A percentile compares a stretch with the other conserved stretches of the same genome.
Evolutionary conservation across 305 asterid genomes (phyloP).

Genomic region (Solanum hybrid): DNA sequence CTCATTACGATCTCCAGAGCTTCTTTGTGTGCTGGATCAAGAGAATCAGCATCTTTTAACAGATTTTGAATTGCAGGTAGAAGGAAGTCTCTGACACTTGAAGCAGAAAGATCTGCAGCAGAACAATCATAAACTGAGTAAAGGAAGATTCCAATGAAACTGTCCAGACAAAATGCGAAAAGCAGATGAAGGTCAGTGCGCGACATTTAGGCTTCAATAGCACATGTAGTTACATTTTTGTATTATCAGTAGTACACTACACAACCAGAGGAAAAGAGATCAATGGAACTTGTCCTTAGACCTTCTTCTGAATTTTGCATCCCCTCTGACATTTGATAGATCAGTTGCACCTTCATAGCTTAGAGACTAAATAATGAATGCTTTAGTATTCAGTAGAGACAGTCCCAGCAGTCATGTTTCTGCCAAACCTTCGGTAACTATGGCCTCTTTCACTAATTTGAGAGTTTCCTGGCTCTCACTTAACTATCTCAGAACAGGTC

Average conservation of each 20-base stretch:
- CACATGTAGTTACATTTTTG: background rate
- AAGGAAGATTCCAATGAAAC: background rate
- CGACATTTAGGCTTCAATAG: background rate
- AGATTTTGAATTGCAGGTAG: slow-evolving; percentile 91
- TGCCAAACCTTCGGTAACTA: background rate
- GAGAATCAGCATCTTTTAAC: slow-evolving; percentile 75
- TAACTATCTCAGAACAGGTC: background rate
- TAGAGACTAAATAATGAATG: background rate
- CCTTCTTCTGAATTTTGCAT: background rate
- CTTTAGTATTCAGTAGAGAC: background rate
- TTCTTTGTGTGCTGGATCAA: slow-evolving; percentile 99
- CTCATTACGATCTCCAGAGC: slow-evolving; percentile 86
- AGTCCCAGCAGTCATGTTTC: background rate
- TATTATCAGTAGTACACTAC: background rate
- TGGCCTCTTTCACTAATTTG: background rate
- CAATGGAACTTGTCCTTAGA: background rate
- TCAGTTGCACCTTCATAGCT: background rate
- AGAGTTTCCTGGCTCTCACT: background rate
- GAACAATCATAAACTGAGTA: background rate
- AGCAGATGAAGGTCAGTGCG: background rate
- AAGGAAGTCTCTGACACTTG: slow-evolving; percentile 69
- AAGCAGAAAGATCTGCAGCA: slow-evolving; percentile 59
- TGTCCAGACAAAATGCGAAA: background rate
- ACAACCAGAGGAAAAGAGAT: background rate
- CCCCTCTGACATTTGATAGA: background rate